Percentiles rank a stretch among this genome's conserved stretches.
Evolutionary conservation across 2,329 filamentous ascomycete genomes (phyloP).

Genomic region (Magnaporthiopsis rhizophila): DNA sequence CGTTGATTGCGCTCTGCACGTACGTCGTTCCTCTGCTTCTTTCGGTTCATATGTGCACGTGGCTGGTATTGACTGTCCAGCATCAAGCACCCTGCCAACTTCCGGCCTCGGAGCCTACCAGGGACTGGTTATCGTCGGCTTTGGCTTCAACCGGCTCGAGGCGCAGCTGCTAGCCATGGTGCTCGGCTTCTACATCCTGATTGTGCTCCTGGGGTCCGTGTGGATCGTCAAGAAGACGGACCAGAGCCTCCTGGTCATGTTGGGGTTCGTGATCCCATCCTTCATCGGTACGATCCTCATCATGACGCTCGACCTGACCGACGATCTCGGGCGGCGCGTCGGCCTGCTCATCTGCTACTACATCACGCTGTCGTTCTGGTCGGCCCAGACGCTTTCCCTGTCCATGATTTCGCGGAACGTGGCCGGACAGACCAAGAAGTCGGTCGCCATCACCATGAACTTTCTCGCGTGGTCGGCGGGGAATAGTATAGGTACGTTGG

Average conservation of each 20-base stretch:
- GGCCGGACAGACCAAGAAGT: slow-evolving; percentile 68
- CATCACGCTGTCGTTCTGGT: slow-evolving; percentile 69
- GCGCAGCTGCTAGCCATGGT: slow-evolving; percentile 72
- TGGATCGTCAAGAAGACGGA: slow-evolving; percentile 60
- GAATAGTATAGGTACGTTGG: slow-evolving; percentile 51
- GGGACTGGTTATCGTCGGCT: slow-evolving; percentile 64
- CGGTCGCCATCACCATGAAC: slow-evolving; percentile 58
- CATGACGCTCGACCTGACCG: slow-evolving; percentile 57
- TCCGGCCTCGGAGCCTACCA: slow-evolving; percentile 66
- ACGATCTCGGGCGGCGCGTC: slow-evolving; percentile 44
- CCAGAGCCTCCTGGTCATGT: slow-evolving; percentile 64
- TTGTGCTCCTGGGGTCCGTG: slow-evolving; percentile 56
- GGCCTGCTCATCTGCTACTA: slow-evolving; percentile 69
- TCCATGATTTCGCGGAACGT: slow-evolving; percentile 63
- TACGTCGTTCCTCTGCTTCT: not conserved
- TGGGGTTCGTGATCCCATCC: slow-evolving; percentile 58
- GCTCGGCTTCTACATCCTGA: slow-evolving; percentile 64
- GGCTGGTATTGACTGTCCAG: not conserved
- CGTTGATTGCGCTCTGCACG: slow-evolving; percentile 59
- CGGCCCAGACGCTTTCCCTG: slow-evolving; percentile 58
- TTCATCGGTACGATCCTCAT: slow-evolving; percentile 65
- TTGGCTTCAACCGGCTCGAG: slow-evolving; percentile 57
- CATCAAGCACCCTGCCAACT: slow-evolving; percentile 52
- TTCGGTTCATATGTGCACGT: no score
- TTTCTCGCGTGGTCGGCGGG: slow-evolving; percentile 63